Evolutionary conservation across 441 rosid genomes (phyloP).

Genomic region (Jatropha podagrica): DNA sequence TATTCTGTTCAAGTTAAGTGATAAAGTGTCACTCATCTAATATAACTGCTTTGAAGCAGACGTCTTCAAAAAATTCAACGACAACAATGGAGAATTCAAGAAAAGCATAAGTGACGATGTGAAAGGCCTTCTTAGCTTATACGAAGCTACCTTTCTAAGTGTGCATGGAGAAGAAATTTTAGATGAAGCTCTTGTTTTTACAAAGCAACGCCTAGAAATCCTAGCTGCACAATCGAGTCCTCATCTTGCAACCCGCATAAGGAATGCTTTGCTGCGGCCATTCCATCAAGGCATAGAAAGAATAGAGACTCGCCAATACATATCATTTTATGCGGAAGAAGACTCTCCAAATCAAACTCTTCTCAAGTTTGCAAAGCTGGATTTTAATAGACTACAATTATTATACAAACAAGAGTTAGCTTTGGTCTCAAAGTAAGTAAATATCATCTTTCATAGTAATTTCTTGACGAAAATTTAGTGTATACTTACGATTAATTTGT

Average conservation of each 20-base stretch:
- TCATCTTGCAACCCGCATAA: neutral
- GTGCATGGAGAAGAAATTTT: constrained; percentile 23
- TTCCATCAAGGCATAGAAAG: constrained; percentile 11
- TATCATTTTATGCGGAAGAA: constrained; percentile 16
- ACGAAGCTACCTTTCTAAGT: constrained; percentile 22
- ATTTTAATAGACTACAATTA: constrained; percentile 9
- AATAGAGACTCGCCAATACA: constrained; percentile 13
- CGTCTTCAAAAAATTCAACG: neutral
- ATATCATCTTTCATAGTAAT: neutral
- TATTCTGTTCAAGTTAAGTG: no score
- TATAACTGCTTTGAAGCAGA: neutral
- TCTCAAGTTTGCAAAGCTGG: constrained; percentile 23
- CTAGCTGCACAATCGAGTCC: neutral
- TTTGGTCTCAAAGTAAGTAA: constrained; percentile 5
- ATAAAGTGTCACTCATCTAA: no score
- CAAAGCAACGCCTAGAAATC: constrained; percentile 1
- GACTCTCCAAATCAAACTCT: constrained; percentile 6
- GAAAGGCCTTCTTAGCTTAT: constrained; percentile 18
- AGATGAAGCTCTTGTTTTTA: constrained; percentile 23
- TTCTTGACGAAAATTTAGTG: neutral
- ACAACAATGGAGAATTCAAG: constrained; percentile 9
- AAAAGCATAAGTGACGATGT: constrained; percentile 2
- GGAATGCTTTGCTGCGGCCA: constrained; percentile 9
- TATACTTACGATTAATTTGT: no score
- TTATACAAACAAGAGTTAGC: constrained; percentile 19